Evolutionary conservation across 208 protist genomes (phyloP).

Genomic region (Leishmania arabica): DNA sequence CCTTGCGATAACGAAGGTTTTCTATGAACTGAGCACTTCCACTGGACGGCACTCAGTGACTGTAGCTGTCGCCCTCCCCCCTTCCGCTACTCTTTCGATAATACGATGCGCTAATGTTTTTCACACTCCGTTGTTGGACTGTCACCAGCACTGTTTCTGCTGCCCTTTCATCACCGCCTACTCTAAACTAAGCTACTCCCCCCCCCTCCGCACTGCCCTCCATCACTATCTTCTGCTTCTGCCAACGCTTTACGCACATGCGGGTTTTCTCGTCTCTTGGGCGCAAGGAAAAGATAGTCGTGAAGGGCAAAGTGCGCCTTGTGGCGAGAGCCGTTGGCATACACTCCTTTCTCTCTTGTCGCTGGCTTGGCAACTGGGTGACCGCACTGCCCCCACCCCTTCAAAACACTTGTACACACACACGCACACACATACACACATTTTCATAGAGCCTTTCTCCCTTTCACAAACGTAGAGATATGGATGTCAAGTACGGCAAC

Average conservation of each 20-base stretch:
- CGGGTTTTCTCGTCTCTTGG: not conserved
- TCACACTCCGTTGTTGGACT: not conserved
- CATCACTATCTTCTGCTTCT: slow-evolving; percentile 3
- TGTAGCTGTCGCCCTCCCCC: not conserved
- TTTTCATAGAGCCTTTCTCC: not conserved
- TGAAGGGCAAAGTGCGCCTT: not conserved
- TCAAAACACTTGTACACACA: slow-evolving; percentile 4
- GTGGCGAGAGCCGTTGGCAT: not conserved
- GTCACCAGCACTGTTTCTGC: not conserved
- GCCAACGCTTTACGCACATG: not conserved
- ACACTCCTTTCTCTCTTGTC: not conserved
- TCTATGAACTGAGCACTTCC: not conserved
- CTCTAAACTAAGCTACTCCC: too few species aligned
- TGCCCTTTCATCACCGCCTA: not conserved
- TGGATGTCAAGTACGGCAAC: slow-evolving; percentile 14
- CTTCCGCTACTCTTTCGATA: not conserved
- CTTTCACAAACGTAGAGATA: not conserved
- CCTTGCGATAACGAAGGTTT: not conserved
- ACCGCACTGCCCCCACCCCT: not conserved
- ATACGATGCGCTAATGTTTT: not conserved
- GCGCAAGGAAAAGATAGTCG: not conserved
- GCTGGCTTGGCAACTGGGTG: not conserved
- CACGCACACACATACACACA: slow-evolving; percentile 14
- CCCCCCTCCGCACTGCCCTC: not conserved
- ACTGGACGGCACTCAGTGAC: not conserved